Evolutionary conservation across 805 yeast genomes (phyloP), one percentile per base, ranked within the genome.

Genomic region (Sporopachydermia lactativora): DNA sequence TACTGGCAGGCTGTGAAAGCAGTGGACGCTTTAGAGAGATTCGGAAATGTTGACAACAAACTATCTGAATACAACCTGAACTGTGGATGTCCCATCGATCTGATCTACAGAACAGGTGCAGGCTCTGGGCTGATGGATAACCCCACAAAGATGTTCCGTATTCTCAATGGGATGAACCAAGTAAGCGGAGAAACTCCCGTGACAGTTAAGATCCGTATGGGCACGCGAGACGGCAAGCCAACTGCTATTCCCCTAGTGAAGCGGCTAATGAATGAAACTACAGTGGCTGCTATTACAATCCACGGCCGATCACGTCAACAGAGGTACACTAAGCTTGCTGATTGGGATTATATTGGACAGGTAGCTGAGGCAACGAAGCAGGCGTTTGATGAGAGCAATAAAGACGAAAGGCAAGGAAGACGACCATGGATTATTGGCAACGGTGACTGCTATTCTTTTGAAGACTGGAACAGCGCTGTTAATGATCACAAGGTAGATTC

Each of bases 291-390:
- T 1, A 77, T 92, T 47, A 92, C 97, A 2, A 64, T 92, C 41
- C 99, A 92, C 53, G 99, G 99, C 19, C 75, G 99, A 53, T 82
- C 96, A 2, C 75, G 98, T 53, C 95, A 88, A 56, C 99, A 92
- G 63, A 67, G 99, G 47, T 92, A 92, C 59, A 81, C 96, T 1
- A 74, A 72, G 49, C 80, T 74, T 49, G 96, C 97, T 1, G 85
- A 92, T 59, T 92, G 99, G 99, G 75, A 73, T 15, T 92, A 92
- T 58, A 75, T 92, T 46, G 66, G 71, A 4, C 75, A 77, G 46
- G 81, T 83, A 19, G 95, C 89, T 8, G 57, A 67, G 42, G 64
- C 75, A 3, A 79, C 88, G 3, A 66, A 80, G 51, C 75, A 70
- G 17, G 68, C 71, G 54, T 70, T 31, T 16, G 41, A 31, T 24